These are phyloP conservation scores for Cotoneaster glaucophyllus DNA, from an alignment of 306 rosid species.

Conservation along the genomic window DNA sequence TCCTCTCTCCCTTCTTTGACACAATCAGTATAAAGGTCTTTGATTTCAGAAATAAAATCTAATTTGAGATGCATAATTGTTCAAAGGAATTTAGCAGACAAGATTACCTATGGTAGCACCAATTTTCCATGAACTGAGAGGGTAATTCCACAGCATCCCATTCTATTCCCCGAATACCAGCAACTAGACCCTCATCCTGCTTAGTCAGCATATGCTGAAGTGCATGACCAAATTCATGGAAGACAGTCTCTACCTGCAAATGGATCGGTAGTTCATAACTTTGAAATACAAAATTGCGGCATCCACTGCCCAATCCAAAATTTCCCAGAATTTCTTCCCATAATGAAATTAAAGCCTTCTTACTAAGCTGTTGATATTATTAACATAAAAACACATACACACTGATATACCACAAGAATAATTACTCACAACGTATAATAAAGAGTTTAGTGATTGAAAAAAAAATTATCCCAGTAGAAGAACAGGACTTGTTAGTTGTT, in stretches of 20 bases:
- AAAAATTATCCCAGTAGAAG: neutral
- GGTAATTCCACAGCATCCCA: constrained; percentile 99
- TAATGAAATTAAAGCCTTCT: neutral
- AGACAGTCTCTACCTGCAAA: constrained; percentile 89
- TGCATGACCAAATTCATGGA: constrained; percentile 99
- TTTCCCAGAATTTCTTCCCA: neutral
- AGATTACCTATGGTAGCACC: constrained; percentile 95
- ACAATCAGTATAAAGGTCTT: neutral
- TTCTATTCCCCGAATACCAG: constrained; percentile 96
- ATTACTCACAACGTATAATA: neutral
- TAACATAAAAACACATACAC: neutral
- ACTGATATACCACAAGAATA: neutral
- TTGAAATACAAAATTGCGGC: neutral
- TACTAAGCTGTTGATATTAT: neutral
- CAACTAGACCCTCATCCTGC: constrained; percentile 92
- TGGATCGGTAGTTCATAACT: neutral
- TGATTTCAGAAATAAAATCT: neutral
- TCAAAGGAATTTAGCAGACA: neutral
- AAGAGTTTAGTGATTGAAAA: neutral
- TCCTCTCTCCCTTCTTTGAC: neutral
- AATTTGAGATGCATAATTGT: neutral
- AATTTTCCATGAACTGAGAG: constrained; percentile 98
- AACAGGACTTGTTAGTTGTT: neutral
- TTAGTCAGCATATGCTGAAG: constrained; percentile 97
- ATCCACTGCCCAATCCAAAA: neutral